Evolutionary conservation across 805 yeast genomes (phyloP), one percentile per base, ranked within the genome.

Genomic region (Lipomyces orientalis): DNA sequence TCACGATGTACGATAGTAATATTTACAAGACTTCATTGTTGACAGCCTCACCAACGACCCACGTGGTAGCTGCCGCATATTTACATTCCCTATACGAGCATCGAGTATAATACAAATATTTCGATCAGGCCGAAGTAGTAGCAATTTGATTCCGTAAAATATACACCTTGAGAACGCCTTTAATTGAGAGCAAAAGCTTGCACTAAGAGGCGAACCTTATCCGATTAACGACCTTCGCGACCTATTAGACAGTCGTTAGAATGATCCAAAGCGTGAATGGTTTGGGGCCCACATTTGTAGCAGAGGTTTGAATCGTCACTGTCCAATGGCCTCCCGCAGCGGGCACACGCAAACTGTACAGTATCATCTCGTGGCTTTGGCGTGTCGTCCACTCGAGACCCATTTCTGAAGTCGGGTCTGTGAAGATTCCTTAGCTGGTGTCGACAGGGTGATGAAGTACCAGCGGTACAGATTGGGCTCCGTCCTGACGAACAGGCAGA

Each of bases 251-350:
- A 37, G 43, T 2, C 39, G 14, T 37, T 37, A 37, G 43, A 37
- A 37, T 8, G 2, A 2, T 37, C 12, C 43, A 12, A 37, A 37
- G 43, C 29, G 29, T n/a, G 4, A 16, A 19, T 49, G 19, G 10
- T 19, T n/a, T 2, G 29, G 25, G 54, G 14, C 65, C 14, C 16
- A 64, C 67, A 64, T 60, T 60, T 64, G 37, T 34, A 34, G 55
- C 67, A 64, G 25, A 60, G 57, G n/a, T 60, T 64, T 9, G 67
- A 64, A 35, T 60, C 57, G 29, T 64, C 64, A 6, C 61, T 52
- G 39, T 61, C 67, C 10, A 64, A 46, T 19, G 67, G 67, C 39
- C 51, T 10, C 10, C 67, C 64, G 51, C 67, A 64, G 31, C 56
- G 49, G 4, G 58, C 19, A 52, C 67, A 64, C 2, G 31, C 64